Base-by-base conservation (phyloP, 169 alveolate species). In the Eimeria falciformis region DNA sequence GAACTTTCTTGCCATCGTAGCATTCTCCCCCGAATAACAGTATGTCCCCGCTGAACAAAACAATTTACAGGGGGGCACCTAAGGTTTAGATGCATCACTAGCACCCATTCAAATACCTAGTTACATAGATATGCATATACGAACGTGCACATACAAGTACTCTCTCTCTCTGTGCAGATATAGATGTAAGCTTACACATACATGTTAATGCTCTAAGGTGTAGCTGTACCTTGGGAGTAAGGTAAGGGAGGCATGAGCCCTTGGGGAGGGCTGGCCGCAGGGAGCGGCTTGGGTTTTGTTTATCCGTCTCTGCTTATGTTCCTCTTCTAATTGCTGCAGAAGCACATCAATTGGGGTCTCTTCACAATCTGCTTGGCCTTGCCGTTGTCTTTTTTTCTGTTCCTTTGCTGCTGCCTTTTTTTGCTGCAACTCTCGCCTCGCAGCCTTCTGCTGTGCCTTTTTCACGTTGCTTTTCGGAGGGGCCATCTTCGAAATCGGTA, bases 1-100 rank as follows among this genome's bases (percentile, higher is more conserved):
- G 92, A 53, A 95, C 96, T 71, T 95, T 95, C 66, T 93, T 92
- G 43, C 98, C 98, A 84, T 97, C 97, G 83, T 95, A 97, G 84
- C 95, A 94, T 88, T 97, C 99, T 17, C 99, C 99, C 37, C 99
- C 99, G 90, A 97, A 97, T 91, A 97, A 89, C 62, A 97, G 87
- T 43, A 96, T 84, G 65, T 95, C 96, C 7, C 95, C 96, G 25
- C 97, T 95, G 94, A 43, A 33, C 27, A 69, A 21, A 62, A 75
- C n/a, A n/a, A n/a, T n/a, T n/a, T n/a, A n/a, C n/a, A n/a, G n/a
- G n/a, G n/a, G n/a, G n/a, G 17, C n/a, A 53, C 62, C n/a, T 12
- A 53, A 53, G 17, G 62, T 65, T 14, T 65, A 65, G 37, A 12
- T 23, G 33, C n/a, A 17, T 65, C 14, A 21, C 11, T 12, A 65